Conservation (phyloP, 2,329 filamentous ascomycete genomes). For the Chaetomiaceae sp. region DNA sequence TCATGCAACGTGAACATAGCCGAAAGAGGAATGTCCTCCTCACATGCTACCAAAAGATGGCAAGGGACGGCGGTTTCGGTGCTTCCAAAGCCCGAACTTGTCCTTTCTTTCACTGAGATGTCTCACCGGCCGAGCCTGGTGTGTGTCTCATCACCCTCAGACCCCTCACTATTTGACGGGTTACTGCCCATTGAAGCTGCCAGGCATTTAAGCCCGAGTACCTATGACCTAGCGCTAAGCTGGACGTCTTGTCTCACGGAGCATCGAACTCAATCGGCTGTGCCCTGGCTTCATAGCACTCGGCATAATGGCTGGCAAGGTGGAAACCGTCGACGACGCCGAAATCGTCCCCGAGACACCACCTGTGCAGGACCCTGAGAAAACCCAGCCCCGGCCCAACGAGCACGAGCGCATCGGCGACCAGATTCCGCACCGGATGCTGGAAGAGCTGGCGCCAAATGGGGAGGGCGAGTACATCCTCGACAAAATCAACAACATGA, state of each 20-base stretch:
- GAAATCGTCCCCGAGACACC: neutral
- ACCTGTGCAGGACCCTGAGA: constrained; percentile 28
- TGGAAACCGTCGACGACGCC: constrained; percentile 1
- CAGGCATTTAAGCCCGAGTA: too few relatives aligned
- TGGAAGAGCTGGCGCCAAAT: constrained; percentile 40
- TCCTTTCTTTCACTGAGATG: too few relatives aligned
- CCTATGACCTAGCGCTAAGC: too few relatives aligned
- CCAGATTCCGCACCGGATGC: constrained; percentile 37
- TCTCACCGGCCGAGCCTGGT: too few relatives aligned
- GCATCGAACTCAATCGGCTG: too few relatives aligned
- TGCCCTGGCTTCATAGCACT: neutral
- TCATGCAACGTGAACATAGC: constrained; percentile 10
- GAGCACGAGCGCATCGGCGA: constrained; percentile 29
- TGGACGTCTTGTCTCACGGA: too few relatives aligned
- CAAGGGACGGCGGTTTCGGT: too few relatives aligned
- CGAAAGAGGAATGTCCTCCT: neutral
- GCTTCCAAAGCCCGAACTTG: too few relatives aligned
- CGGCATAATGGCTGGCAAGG: constrained; percentile 12
- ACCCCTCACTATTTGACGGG: too few relatives aligned
- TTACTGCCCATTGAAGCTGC: too few relatives aligned
- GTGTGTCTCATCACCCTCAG: too few relatives aligned
- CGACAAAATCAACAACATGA: constrained; percentile 40
- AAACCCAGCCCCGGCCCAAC: constrained; percentile 21
- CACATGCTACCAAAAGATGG: too few relatives aligned
- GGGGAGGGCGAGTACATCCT: constrained; percentile 41